Evolutionary conservation across 1,139 yeast species (phyloP), one percentile per base, ranked within the genome.

Genomic region (Nakaseomyces nivariensis): DNA sequence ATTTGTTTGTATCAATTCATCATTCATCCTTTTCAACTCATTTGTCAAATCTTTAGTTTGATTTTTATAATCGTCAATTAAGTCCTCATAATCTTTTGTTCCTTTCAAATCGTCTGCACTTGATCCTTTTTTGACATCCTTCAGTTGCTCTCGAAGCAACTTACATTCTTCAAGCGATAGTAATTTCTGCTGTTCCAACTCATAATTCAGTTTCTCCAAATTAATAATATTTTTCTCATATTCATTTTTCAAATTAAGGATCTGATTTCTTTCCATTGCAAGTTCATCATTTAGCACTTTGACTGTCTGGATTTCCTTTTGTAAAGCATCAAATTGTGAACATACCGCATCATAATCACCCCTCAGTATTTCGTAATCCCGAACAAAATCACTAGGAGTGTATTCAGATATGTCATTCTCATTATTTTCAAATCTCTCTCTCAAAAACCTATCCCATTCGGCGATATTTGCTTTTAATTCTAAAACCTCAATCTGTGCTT

Each of bases 151-250:
- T 51, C 54, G 10, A 41, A 85, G 67, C 51, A 81, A 74, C 49
- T 73, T 77, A 31, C 82, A 75, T 60, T 85, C 94, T 54, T 78
- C 79, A n/a, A 67, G 58, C n/a, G 81, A 76, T 45, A 84, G 67
- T 2, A 70, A 62, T 50, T 74, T 74, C 53, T 79, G 83, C 50
- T 78, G 74, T 51, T 81, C 81, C 25, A 80, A 62, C 54, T 70
- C 74, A 50, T 58, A 56, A 47, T 69, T 69, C 7, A 70, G 50
- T 51, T 60, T 81, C 67, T 49, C 69, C 61, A 53, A 70, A 59
- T 53, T 70, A 50, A 63, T 52, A 66, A 68, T 52, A 68, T 65
- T 62, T 66, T 69, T 29, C 58, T 61, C 52, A 55, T 59, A 46
- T 61, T 51, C 55, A 54, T 57, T 56, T 42, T 58, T 58, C 29